A percentile compares a stretch with the other conserved stretches of the same genome.
Conservation (phyloP, 306 rosid genomes). For the Fagus crenata region DNA sequence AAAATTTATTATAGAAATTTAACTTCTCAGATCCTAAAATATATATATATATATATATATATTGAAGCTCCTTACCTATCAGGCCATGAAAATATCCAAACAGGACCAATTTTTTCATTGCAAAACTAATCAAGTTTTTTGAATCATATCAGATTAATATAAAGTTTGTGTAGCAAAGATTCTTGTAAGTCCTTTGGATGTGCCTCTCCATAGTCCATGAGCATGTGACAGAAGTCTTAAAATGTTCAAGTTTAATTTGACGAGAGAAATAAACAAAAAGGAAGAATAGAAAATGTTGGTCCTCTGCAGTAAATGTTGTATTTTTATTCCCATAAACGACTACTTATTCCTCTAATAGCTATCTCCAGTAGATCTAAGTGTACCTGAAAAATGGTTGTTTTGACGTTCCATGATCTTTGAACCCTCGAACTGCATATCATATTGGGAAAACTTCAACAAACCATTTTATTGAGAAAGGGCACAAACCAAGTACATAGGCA, state of each 20-base stretch:
- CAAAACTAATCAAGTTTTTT: not conserved
- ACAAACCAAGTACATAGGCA: not conserved
- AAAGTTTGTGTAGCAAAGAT: not conserved
- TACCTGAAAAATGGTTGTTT: constrained; percentile 87
- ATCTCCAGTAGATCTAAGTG: constrained; percentile 12
- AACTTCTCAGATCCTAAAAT: not conserved
- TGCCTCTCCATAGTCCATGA: constrained; percentile 6
- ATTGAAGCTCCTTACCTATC: constrained; percentile 1
- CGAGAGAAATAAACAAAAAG: not conserved
- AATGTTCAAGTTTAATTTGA: not conserved
- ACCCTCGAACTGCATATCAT: constrained; percentile 77
- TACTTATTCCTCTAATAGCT: not conserved
- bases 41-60: not conserved
- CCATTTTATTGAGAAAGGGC: not conserved
- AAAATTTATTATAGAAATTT: not conserved
- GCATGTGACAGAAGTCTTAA: not conserved
- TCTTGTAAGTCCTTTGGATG: not conserved
- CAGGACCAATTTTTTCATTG: not conserved
- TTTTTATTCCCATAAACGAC: constrained; percentile 15
- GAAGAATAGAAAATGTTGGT: not conserved
- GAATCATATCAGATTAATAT: not conserved
- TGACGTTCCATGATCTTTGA: constrained; percentile 78
- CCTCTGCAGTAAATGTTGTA: not conserved
- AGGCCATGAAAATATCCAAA: not conserved
- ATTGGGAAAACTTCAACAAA: constrained; percentile 29